phyloP scores from a whole-genome alignment of 2,329 filamentous ascomycete genomes.

The Botryosphaeria dothidea region DNA sequence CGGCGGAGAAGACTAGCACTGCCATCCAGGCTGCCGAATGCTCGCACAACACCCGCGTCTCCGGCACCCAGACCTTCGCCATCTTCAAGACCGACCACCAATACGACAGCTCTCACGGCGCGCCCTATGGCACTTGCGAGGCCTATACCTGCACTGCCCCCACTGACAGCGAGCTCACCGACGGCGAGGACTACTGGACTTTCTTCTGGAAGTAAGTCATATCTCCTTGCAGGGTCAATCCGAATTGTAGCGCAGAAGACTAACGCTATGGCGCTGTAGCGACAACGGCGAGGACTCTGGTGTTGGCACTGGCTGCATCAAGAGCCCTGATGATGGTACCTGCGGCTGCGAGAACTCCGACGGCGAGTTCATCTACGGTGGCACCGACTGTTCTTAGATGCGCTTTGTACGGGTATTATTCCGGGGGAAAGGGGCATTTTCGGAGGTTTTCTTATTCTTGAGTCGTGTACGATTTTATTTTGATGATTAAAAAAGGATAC shows the following conservation, averaged over 20 bases:
- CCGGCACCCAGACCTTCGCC: slow-evolving; percentile 40
- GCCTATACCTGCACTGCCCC: slow-evolving; percentile 11
- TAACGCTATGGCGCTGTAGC: not conserved
- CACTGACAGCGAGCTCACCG: not conserved
- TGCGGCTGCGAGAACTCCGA: slow-evolving; percentile 16
- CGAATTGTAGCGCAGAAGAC: not conserved
- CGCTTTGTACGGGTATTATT: not conserved
- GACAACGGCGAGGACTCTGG: slow-evolving; percentile 25
- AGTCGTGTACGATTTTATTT: not conserved
- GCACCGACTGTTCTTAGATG: not conserved
- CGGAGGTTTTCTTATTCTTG: not conserved
- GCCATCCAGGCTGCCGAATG: slow-evolving; percentile 46
- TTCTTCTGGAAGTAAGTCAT: slow-evolving; percentile 15
- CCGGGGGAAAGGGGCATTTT: not conserved
- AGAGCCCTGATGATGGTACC: slow-evolving; percentile 23
- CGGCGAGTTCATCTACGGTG: slow-evolving; percentile 2
- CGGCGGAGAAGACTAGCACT: slow-evolving; percentile 33
- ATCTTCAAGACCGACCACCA: slow-evolving; percentile 34
- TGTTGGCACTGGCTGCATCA: slow-evolving; percentile 31
- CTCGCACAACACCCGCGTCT: slow-evolving; percentile 42
- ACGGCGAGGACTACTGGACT: slow-evolving; percentile 3
- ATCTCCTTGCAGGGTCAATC: no score
- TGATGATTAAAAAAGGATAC: not conserved
- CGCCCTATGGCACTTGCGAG: slow-evolving; percentile 43
- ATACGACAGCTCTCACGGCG: slow-evolving; percentile 46